Conservation (phyloP, 2,329 filamentous ascomycete genomes). For the Pseudocercospora fuligena region DNA sequence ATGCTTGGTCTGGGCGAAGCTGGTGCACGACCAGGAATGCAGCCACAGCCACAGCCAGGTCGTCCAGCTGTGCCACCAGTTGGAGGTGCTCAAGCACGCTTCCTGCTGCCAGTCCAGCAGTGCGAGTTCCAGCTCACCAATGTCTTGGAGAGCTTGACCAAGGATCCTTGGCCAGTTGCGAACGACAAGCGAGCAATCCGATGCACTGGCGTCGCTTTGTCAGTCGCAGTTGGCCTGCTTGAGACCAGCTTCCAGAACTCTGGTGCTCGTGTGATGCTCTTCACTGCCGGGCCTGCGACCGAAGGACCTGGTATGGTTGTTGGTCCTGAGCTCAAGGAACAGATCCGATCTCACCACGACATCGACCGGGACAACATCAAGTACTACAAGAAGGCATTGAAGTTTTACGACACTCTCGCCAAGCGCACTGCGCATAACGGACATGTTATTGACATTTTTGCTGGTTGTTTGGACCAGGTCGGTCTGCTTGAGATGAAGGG, state of each 20-base stretch:
- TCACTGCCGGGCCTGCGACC: slow-evolving; percentile 90
- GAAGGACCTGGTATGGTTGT: slow-evolving; percentile 98
- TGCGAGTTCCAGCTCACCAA: slow-evolving; percentile 98
- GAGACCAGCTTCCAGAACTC: slow-evolving; percentile 96
- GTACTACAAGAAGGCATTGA: slow-evolving; percentile 98
- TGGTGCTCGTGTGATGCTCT: slow-evolving; percentile 94
- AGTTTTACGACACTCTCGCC: slow-evolving; percentile 95
- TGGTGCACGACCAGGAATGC: slow-evolving; percentile 69
- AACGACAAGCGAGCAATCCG: slow-evolving; percentile 88
- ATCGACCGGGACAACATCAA: slow-evolving; percentile 99
- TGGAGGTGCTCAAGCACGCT: slow-evolving; percentile 82
- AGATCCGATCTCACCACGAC: slow-evolving; percentile 96
- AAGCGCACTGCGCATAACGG: slow-evolving; percentile 96
- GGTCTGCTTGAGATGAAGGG: slow-evolving; percentile 98
- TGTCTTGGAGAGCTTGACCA: slow-evolving; percentile 91
- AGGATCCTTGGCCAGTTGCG: slow-evolving; percentile 95
- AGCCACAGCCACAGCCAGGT: slow-evolving; percentile 74
- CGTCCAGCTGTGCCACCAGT: slow-evolving; percentile 64
- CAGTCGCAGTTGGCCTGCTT: slow-evolving; percentile 87
- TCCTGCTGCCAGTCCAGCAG: slow-evolving; percentile 91
- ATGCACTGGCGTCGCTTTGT: slow-evolving; percentile 95
- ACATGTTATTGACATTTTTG: slow-evolving; percentile 96
- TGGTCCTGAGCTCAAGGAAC: slow-evolving; percentile 90
- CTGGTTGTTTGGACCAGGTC: slow-evolving; percentile 95
- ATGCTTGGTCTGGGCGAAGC: slow-evolving; percentile 79